Evolutionary conservation across 225 moss, liverwort and hornwort genomes (phyloP).

Genomic region (Climacium dendroides): DNA sequence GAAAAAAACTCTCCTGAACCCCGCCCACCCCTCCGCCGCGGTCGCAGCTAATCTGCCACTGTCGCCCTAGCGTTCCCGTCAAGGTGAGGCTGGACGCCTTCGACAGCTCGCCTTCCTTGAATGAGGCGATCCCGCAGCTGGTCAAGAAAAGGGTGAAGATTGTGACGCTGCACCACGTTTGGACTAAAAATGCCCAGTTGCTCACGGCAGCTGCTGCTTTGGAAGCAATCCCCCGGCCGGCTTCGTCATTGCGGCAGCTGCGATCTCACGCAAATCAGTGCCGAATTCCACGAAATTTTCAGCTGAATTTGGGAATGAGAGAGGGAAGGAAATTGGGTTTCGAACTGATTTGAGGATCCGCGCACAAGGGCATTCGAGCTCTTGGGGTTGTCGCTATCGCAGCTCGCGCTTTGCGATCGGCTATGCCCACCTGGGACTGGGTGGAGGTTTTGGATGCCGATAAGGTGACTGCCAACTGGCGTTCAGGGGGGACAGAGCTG

Average conservation of each 20-base stretch:
- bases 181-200: neutral
- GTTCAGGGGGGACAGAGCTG: no score
- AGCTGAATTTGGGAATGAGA: neutral
- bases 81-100: slow-evolving; percentile 31
- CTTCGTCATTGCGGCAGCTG: neutral
- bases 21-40: slow-evolving; percentile 51
- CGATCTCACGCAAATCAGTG: neutral
- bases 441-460: neutral
- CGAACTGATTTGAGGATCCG: neutral
- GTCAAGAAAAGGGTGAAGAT: slow-evolving; percentile 31
- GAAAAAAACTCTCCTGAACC: slow-evolving; percentile 46
- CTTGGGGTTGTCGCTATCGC: neutral
- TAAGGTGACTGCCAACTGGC: neutral
- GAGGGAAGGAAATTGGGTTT: neutral
- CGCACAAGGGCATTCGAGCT: neutral
- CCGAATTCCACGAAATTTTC: neutral
- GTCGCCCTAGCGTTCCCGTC: slow-evolving; percentile 35
- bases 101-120: slow-evolving; percentile 49
- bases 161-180: neutral
- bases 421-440: neutral
- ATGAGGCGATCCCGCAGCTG: slow-evolving; percentile 19
- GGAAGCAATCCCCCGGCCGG: neutral
- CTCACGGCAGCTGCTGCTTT: neutral
- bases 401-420: neutral
- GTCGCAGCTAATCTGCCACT: slow-evolving; percentile 46